Evolutionary conservation across 1,139 yeast genomes (phyloP).

Genomic region (Blastobotrys ciferrii): DNA sequence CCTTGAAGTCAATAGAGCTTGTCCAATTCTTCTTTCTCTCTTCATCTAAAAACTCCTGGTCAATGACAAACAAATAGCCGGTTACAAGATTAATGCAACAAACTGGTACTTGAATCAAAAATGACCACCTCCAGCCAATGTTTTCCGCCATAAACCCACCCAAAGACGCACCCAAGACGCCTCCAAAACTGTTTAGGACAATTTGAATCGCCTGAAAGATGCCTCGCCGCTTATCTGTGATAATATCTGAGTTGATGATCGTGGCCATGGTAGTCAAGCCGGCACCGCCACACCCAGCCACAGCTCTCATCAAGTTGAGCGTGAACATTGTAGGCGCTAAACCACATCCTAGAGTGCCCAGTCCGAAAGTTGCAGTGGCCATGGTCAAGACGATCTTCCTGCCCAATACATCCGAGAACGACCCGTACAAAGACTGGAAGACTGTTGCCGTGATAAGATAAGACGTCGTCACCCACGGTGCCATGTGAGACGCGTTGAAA

Average conservation of each 20-base stretch:
- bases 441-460: conserved; percentile 8
- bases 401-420: conserved; percentile 20
- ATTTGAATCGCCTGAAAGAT: conserved; percentile 18
- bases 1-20: conserved; percentile 12
- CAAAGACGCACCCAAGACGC: conserved; percentile 17
- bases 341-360: conserved; percentile 21
- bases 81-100: conserved; percentile 10
- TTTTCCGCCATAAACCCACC: conserved; percentile 18
- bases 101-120: conserved; percentile 16
- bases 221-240: conserved; percentile 17
- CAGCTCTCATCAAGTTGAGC: conserved; percentile 17
- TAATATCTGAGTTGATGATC: conserved; percentile 19
- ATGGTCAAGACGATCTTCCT: conserved; percentile 14
- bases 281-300: conserved; percentile 21
- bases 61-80: conserved; percentile 10
- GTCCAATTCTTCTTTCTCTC: conserved; percentile 2
- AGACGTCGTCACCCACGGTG: conserved; percentile 10
- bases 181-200: conserved; percentile 15
- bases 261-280: conserved; percentile 21
- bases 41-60: conserved; percentile 9
- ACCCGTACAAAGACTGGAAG: conserved; percentile 20
- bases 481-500: conserved; percentile 5
- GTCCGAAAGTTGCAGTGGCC: conserved; percentile 12
- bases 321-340: conserved; percentile 15
- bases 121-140: conserved; percentile 20